Conservation (phyloP, 2,329 filamentous ascomycete species). For the Shiraia sp. region DNA sequence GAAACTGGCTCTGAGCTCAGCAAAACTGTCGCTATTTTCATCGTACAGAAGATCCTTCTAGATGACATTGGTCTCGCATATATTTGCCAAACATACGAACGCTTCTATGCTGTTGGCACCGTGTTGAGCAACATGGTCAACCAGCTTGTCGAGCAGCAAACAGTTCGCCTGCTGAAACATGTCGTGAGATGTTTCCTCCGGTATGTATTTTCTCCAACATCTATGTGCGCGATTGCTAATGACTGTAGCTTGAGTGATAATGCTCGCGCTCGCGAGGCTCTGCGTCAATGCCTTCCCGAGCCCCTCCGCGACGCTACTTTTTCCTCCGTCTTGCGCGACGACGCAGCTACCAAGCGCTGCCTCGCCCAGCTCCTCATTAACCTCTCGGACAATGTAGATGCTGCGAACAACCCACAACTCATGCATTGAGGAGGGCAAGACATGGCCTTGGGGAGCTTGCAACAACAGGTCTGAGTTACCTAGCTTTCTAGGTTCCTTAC, state of each 20-base stretch:
- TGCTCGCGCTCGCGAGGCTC: conserved; percentile 88
- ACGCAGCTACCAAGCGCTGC: conserved; percentile 96
- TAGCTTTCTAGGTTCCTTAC: conserved; percentile 5
- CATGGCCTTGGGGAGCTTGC: conserved; percentile 1
- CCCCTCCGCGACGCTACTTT: conserved; percentile 99
- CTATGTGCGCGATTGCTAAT: conserved; percentile 16
- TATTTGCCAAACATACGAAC: conserved; percentile 97
- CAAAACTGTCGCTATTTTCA: conserved; percentile 99
- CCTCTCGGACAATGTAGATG: conserved; percentile 79
- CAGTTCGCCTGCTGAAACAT: conserved; percentile 92
- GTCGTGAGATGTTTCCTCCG: conserved; percentile 96
- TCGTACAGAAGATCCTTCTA: conserved; percentile 97
- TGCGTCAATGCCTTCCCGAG: conserved; percentile 94
- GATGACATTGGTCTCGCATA: conserved; percentile 97
- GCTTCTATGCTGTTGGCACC: conserved; percentile 96
- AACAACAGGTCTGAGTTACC: conserved; percentile 1
- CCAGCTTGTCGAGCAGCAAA: conserved; percentile 96
- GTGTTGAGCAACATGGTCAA: conserved; percentile 99
- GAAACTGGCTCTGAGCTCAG: conserved; percentile 97
- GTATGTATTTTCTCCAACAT: conserved; percentile 55
- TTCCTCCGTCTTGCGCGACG: conserved; percentile 91
- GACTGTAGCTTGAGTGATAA: conserved; percentile 84
- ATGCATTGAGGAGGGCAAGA: conserved; percentile 30
- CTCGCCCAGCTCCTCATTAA: conserved; percentile 97
- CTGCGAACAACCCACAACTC: conserved; percentile 42